Evolutionary conservation across 2,329 filamentous ascomycete species (phyloP).

Genomic region (Aspergillus spinulosporus): DNA sequence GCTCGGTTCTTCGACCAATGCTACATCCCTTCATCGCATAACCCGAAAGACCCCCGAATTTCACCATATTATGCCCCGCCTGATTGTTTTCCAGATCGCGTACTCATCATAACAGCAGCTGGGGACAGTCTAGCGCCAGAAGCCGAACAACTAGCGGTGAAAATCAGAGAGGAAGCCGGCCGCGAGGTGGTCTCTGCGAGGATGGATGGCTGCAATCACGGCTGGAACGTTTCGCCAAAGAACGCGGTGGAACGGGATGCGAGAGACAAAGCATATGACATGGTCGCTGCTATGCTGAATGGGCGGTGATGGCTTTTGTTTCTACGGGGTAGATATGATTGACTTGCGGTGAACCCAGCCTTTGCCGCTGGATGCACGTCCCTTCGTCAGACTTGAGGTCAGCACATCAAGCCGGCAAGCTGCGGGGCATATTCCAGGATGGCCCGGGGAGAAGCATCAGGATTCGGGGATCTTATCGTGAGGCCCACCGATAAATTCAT

Average conservation of each 20-base stretch:
- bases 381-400: neutral
- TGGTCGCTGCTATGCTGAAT: slow-evolving; percentile 36
- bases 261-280: slow-evolving; percentile 37
- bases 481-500: neutral
- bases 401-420: neutral
- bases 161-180: slow-evolving; percentile 23
- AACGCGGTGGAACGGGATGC: slow-evolving; percentile 31
- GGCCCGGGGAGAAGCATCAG: neutral
- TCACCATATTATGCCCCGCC: slow-evolving; percentile 32
- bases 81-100: slow-evolving; percentile 30
- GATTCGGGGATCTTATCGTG: slow-evolving; percentile 1
- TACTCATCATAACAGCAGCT: slow-evolving; percentile 35
- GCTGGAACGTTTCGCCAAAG: slow-evolving; percentile 40
- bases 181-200: slow-evolving; percentile 33
- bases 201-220: slow-evolving; percentile 40
- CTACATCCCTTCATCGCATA: slow-evolving; percentile 29
- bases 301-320: neutral
- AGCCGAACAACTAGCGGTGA: slow-evolving; percentile 32
- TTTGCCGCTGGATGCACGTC: neutral
- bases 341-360: slow-evolving; percentile 5
- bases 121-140: slow-evolving; percentile 33
- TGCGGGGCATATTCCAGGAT: neutral
- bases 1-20: slow-evolving; percentile 33
- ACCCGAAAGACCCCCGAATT: slow-evolving; percentile 34
- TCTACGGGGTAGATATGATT: neutral